Evolutionary conservation across 495 filamentous ascomycete species (phyloP).

Genomic region (Hypoxylon fragiforme): DNA sequence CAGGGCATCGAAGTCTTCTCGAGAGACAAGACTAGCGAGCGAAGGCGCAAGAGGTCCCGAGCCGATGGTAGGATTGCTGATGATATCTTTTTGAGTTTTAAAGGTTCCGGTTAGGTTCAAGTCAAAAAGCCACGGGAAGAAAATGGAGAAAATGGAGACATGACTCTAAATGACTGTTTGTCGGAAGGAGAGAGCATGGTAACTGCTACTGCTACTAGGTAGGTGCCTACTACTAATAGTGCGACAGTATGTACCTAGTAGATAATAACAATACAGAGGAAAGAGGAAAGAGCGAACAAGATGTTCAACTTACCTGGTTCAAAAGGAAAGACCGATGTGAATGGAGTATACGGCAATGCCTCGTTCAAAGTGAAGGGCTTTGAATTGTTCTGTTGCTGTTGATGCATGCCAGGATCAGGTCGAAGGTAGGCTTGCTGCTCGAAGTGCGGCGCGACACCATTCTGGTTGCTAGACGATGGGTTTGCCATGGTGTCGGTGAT

Average conservation of each 20-base stretch:
- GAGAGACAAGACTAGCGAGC: constrained; percentile 48
- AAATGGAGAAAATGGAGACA: constrained; percentile 1
- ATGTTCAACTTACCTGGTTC: constrained; percentile 66
- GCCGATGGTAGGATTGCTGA: constrained; percentile 68
- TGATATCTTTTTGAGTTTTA: constrained; percentile 56
- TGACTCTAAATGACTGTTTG: not conserved
- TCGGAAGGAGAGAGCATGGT: too few species aligned
- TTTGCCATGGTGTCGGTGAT: constrained; percentile 48
- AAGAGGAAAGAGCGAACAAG: constrained; percentile 17
- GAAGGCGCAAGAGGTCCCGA: constrained; percentile 53
- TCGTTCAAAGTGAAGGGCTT: constrained; percentile 67
- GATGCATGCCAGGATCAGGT: constrained; percentile 7
- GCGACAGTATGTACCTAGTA: too few species aligned
- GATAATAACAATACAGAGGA: not conserved
- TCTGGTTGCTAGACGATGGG: constrained; percentile 32
- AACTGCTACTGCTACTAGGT: too few species aligned
- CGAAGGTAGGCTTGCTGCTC: constrained; percentile 25
- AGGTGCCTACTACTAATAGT: too few species aligned
- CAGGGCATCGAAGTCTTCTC: constrained; percentile 50
- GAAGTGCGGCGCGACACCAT: constrained; percentile 31
- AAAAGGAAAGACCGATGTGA: constrained; percentile 88
- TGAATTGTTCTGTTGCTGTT: constrained; percentile 19
- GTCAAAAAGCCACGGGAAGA: too few species aligned
- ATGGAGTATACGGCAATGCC: constrained; percentile 87
- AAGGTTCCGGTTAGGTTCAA: constrained; percentile 25